phyloP scores from a whole-genome alignment of 306 rosid genomes.

The Alnus glutinosa region DNA sequence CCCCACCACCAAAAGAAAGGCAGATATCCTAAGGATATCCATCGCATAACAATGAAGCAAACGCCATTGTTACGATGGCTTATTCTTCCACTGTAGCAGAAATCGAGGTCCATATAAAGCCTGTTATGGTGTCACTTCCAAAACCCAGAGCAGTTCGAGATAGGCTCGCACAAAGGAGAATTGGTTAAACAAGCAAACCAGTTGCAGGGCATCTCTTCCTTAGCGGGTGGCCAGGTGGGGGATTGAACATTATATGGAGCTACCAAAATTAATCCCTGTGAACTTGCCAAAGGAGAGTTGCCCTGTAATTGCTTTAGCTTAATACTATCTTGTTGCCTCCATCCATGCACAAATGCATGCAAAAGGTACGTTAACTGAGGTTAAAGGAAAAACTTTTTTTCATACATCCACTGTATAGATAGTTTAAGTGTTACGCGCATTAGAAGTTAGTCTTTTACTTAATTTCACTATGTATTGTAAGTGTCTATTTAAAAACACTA shows the following conservation, averaged over 20 bases:
- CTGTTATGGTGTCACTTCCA: not conserved
- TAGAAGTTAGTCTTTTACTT: too few relatives aligned
- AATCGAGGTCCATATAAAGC: slow-evolving; percentile 6
- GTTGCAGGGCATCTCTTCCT: slow-evolving; percentile 46
- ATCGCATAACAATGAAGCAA: slow-evolving; percentile 4
- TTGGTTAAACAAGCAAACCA: slow-evolving; percentile 27
- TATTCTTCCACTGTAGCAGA: slow-evolving; percentile 29
- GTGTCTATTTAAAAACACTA: too few relatives aligned
- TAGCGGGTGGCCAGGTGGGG: slow-evolving; percentile 35
- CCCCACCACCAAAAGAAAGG: not conserved
- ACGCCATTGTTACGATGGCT: slow-evolving; percentile 38
- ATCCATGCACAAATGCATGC: not conserved
- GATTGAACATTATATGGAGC: not conserved
- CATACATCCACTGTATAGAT: not conserved
- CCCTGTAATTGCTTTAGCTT: slow-evolving; percentile 52
- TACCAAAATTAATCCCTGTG: not conserved
- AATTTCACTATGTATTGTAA: too few relatives aligned
- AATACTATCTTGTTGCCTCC: not conserved
- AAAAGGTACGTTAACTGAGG: not conserved
- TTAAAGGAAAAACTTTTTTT: not conserved
- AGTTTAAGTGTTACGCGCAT: too few relatives aligned
- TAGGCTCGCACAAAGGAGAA: not conserved
- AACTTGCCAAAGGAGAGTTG: slow-evolving; percentile 69
- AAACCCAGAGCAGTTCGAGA: too few relatives aligned
- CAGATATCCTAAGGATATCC: slow-evolving; percentile 16